Evolutionary conservation across 2,329 filamentous ascomycete genomes (phyloP).

Genomic region (Orbilia blumenaviensis): DNA sequence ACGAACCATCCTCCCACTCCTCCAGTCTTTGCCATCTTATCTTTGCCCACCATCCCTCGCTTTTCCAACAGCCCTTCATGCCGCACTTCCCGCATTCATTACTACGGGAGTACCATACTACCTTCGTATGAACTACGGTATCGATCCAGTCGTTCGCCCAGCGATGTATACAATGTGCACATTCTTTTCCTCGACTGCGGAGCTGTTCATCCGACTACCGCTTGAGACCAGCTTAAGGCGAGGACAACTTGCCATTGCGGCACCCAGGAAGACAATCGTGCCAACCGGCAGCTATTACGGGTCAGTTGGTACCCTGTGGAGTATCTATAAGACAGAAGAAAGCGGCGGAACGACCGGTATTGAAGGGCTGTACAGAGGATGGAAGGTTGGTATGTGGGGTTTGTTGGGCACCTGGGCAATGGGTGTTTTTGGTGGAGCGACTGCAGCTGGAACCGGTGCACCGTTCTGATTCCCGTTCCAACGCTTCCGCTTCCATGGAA

Average conservation of each 20-base stretch:
- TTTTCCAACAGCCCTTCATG: slow-evolving; percentile 85
- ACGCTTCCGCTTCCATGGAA: not conserved
- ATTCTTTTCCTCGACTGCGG: slow-evolving; percentile 80
- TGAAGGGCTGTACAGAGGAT: slow-evolving; percentile 68
- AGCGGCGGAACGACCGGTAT: slow-evolving; percentile 62
- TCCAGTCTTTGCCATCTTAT: slow-evolving; percentile 81
- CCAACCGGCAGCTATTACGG: slow-evolving; percentile 82
- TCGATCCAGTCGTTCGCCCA: slow-evolving; percentile 83
- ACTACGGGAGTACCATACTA: slow-evolving; percentile 84
- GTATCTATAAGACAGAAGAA: slow-evolving; percentile 85
- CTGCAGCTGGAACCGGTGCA: slow-evolving; percentile 57
- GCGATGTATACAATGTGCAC: slow-evolving; percentile 82
- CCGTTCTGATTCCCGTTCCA: slow-evolving; percentile 47
- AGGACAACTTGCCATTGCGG: slow-evolving; percentile 77
- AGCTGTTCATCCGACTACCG: slow-evolving; percentile 86
- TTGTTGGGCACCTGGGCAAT: slow-evolving; percentile 68
- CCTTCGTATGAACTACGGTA: slow-evolving; percentile 81
- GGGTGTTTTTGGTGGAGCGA: slow-evolving; percentile 60
- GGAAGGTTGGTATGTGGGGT: slow-evolving; percentile 68
- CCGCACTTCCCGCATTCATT: slow-evolving; percentile 82
- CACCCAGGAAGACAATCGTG: slow-evolving; percentile 76
- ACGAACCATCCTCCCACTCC: slow-evolving; percentile 78
- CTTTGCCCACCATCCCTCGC: slow-evolving; percentile 75
- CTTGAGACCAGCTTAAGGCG: slow-evolving; percentile 90
- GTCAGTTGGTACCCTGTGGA: slow-evolving; percentile 90